Base-by-base conservation (phyloP, 768 basidiomycete genomes). In the Mycena floridula region DNA sequence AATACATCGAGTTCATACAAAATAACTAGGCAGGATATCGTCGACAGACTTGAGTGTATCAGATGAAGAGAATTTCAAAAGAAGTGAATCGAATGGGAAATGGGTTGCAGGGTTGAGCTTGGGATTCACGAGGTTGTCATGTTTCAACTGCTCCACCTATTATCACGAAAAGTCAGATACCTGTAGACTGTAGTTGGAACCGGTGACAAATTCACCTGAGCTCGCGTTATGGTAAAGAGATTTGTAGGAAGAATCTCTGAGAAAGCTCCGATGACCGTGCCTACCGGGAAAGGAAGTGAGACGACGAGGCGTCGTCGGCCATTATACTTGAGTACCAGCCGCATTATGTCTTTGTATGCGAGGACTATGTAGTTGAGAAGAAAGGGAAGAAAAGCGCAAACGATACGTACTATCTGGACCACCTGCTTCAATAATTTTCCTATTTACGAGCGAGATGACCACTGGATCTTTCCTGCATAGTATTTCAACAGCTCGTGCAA, bases 271-370 rank as follows among this genome's bases (percentile, higher is more conserved):
- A 88, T 84, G n/a, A 83, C 45, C 51, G 64, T 70, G 3, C 86
- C 85, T 22, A 85, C 44, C 27, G 64, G 60, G 58, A 75, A 85
- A 0, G 86, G 86, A 5, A 88, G 47, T 7, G 81, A 79, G 11
- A 89, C 46, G 43, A 88, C 75, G 1, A 77, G 75, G 23, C 85
- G 69, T 44, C 58, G 55, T 13, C 77, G 74, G 25, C 64, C 59
- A 16, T 73, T 76, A 51, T 80, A 72, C 45, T 66, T 61, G 27
- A 87, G 63, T 2, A 85, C 72, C 8, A 82, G 61, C 54, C 79
- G 57, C 77, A 89, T 85, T 21, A 87, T 63, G 53, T 88, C 70
- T 35, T 67, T 67, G 56, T 82, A 88, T 0, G 81, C 82, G 56
- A 80, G 74, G 8, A 82, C 85, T 88, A 53, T 23, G 16, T 12